Evolutionary conservation across 129 eudicot genomes (phyloP), one percentile per base, ranked within the genome.

Genomic region (Artemisia argyi): DNA sequence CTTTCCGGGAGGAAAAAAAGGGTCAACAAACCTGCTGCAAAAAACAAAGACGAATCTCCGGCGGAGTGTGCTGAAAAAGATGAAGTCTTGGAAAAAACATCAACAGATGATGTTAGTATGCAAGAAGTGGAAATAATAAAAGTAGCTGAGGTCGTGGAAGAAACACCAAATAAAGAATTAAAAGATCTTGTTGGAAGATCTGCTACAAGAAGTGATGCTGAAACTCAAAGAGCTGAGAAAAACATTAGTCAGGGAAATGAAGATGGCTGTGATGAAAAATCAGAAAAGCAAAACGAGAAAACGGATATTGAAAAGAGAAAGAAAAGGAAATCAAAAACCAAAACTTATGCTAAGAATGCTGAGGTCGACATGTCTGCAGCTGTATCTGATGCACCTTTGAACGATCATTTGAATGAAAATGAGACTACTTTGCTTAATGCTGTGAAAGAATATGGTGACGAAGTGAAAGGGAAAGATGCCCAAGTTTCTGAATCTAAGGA

Each of bases 231-330:
- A 62, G 24, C 28, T 50, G 72, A 68, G 61, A 58, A 28, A 42
- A 61, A 7, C 2, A 10, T 14, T 26, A 30, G 35, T 79, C 77
- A 71, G 58, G 54, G 16, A 26, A 49, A 73, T 61, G 76, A 22
- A 22, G 63, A 54, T 28, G 61, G 24, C 35, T 0, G 15, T 42
- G 18, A 35, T 14, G 76, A 51, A 10, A 49, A 55, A n/a, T 74
- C 76, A 35, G 63, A 69, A 42, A 71, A 65, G n/a, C 82, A 73
- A 59, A 71, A 60, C 64, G 86, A 66, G 68, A 46, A 61, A 26
- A 53, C 28, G 18, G 76, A 60, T 46, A 81, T 52, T 39, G 46
- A 39, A 19, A 76, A 64, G 76, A 76, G 14, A 63, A 81, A 17
- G 74, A 76, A 39, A 60, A 67, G 8, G 53, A 77, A 69, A 64